phyloP scores from a whole-genome alignment of 768 basidiomycete genomes.

The Boletus edulis region DNA sequence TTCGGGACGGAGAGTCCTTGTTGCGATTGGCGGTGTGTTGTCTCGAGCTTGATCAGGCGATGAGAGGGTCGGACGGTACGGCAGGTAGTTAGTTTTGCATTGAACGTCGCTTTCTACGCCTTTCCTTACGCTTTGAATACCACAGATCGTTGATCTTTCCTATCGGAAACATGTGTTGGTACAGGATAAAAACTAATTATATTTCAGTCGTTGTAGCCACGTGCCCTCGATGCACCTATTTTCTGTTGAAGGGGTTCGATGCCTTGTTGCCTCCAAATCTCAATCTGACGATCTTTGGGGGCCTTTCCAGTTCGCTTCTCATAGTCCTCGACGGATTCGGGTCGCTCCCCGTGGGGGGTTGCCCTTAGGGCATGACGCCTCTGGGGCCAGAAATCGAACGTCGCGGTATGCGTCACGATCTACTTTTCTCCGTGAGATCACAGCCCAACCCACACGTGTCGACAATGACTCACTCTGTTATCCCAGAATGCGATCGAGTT shows the following conservation, averaged over 20 bases:
- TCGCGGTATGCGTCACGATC: conserved; percentile 76
- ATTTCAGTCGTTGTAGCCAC: conserved; percentile 61
- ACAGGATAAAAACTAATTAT: conserved; percentile 2
- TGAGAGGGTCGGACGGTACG: conserved; percentile 9
- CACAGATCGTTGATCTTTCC: background rate
- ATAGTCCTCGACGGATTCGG: conserved; percentile 73
- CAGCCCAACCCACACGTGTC: background rate
- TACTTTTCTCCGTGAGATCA: conserved; percentile 21
- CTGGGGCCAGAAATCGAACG: conserved; percentile 79
- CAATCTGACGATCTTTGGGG: conserved; percentile 72
- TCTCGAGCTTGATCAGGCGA: conserved; percentile 17
- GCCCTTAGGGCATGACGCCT: conserved; percentile 76
- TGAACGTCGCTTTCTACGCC: background rate
- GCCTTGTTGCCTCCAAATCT: conserved; percentile 69
- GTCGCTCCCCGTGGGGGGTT: conserved; percentile 79
- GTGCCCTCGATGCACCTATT: conserved; percentile 36
- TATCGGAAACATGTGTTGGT: background rate
- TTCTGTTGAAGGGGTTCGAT: conserved; percentile 37
- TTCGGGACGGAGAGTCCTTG: conserved; percentile 22
- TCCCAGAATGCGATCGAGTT: conserved; percentile 87
- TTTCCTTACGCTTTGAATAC: background rate
- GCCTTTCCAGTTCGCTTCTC: conserved; percentile 58
- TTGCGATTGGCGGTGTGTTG: conserved; percentile 19
- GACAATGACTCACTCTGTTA: conserved; percentile 54
- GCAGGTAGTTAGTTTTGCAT: conserved; percentile 6